These are phyloP conservation scores for Ophiostoma piceae DNA, from an alignment of 2,329 filamentous ascomycete genomes.

Conservation along the genomic window DNA sequence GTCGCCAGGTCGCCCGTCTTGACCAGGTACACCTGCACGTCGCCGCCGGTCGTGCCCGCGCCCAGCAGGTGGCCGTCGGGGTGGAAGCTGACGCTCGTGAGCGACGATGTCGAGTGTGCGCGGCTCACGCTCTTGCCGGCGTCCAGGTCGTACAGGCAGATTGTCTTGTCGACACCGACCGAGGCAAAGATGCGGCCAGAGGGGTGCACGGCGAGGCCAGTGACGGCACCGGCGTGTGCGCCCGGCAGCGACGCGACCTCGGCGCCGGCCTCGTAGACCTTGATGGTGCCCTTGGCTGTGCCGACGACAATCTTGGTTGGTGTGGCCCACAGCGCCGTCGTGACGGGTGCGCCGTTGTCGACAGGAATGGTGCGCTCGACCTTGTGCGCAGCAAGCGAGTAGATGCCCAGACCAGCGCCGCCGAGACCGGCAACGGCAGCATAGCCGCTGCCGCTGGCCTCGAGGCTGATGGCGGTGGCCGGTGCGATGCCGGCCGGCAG, in stretches of 20 bases:
- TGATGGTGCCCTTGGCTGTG: slow-evolving; percentile 70
- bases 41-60: slow-evolving; percentile 70
- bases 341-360: slow-evolving; percentile 56
- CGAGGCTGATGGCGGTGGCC: slow-evolving; percentile 46
- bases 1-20: slow-evolving; percentile 73
- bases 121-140: slow-evolving; percentile 66
- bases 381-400: slow-evolving; percentile 63
- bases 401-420: slow-evolving; percentile 64
- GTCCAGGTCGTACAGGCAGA: slow-evolving; percentile 78
- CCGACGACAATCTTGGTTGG: slow-evolving; percentile 63
- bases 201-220: slow-evolving; percentile 73
- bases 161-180: slow-evolving; percentile 85
- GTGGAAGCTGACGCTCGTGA: slow-evolving; percentile 80
- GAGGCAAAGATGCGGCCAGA: slow-evolving; percentile 78
- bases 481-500: slow-evolving; percentile 41
- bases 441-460: slow-evolving; percentile 47
- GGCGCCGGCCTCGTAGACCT: slow-evolving; percentile 68
- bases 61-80: slow-evolving; percentile 94
- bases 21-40: slow-evolving; percentile 85
- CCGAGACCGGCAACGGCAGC: slow-evolving; percentile 71
- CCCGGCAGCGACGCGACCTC: slow-evolving; percentile 61
- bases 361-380: slow-evolving; percentile 63
- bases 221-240: slow-evolving; percentile 79
- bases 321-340: slow-evolving; percentile 59
- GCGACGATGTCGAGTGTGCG: slow-evolving; percentile 68